These are phyloP conservation scores for Lichtheimia hyalospora DNA, from an alignment of 371 early-diverging fungal genomes.

Conservation along the genomic window DNA sequence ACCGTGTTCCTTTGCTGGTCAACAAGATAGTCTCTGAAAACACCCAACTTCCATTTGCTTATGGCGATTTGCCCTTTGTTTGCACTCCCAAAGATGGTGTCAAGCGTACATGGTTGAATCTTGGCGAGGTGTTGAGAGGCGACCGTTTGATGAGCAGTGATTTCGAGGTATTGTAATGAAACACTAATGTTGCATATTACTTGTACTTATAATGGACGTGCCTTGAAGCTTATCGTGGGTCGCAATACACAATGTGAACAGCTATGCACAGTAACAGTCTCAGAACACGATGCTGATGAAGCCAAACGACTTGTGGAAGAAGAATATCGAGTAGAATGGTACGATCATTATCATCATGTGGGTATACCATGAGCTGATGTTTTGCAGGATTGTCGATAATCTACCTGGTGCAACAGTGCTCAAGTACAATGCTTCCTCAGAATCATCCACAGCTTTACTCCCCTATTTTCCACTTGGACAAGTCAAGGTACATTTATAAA, in stretches of 20 bases:
- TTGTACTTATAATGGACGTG: background rate
- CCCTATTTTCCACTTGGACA: constrained; percentile 16
- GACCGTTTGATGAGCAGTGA: constrained; percentile 69
- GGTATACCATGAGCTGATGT: background rate
- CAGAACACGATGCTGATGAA: constrained; percentile 36
- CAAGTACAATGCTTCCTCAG: constrained; percentile 7
- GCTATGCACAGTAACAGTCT: constrained; percentile 43
- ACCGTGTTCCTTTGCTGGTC: constrained; percentile 66
- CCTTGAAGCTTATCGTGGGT: constrained; percentile 14
- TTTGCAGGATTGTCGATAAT: constrained; percentile 59
- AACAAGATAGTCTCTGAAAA: constrained; percentile 71
- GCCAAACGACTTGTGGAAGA: constrained; percentile 49
- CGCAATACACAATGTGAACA: constrained; percentile 41
- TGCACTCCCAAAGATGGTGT: constrained; percentile 55
- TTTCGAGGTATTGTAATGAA: constrained; percentile 31
- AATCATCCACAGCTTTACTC: constrained; percentile 3
- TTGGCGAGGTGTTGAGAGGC: constrained; percentile 83
- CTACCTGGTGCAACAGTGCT: constrained; percentile 42
- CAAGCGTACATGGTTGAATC: constrained; percentile 58
- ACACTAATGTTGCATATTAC: background rate
- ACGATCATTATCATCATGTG: background rate
- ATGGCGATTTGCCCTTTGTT: constrained; percentile 67
- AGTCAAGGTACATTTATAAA: constrained; percentile 1
- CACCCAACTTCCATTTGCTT: constrained; percentile 73
- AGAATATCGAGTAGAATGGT: constrained; percentile 59